phyloP scores from a whole-genome alignment of 768 basidiomycete species.

The Rhizopogon vulgaris region DNA sequence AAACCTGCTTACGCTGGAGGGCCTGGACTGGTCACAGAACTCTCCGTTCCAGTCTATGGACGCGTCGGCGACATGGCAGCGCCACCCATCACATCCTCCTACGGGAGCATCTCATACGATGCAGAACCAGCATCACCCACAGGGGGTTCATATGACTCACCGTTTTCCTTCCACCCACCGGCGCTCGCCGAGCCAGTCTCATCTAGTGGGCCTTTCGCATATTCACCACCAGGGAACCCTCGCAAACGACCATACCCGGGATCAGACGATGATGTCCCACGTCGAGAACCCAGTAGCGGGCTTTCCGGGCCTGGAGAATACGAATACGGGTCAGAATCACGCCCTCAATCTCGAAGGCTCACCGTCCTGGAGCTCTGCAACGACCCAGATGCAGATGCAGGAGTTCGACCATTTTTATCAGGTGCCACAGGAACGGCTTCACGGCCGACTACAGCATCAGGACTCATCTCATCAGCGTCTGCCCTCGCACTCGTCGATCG shows the following conservation, averaged over 20 bases:
- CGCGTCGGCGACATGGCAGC: constrained; percentile 35
- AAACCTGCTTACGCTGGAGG: constrained; percentile 43
- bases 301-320: constrained; percentile 35
- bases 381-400: constrained; percentile 46
- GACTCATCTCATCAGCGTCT: constrained; percentile 41
- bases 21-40: constrained; percentile 46
- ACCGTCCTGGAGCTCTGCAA: constrained; percentile 88
- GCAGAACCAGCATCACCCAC: constrained; percentile 19
- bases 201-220: constrained; percentile 25
- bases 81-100: constrained; percentile 21
- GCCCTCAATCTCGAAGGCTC: constrained; percentile 75
- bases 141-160: constrained; percentile 45
- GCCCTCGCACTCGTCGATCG: constrained; percentile 49
- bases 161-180: constrained; percentile 77
- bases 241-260: constrained; percentile 60
- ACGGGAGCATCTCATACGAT: constrained; percentile 14
- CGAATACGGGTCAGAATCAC: constrained; percentile 68
- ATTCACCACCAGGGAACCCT: constrained; percentile 36
- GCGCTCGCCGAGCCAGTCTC: constrained; percentile 32
- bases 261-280: constrained; percentile 34
- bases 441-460: constrained; percentile 40
- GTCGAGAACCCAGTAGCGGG: constrained; percentile 29
- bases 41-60: constrained; percentile 36
- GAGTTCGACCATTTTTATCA: constrained; percentile 43
- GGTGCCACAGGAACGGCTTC: constrained; percentile 26